phyloP scores from a whole-genome alignment of 306 rosid genomes.

The barrel medic (Medicago truncatula) region DNA sequence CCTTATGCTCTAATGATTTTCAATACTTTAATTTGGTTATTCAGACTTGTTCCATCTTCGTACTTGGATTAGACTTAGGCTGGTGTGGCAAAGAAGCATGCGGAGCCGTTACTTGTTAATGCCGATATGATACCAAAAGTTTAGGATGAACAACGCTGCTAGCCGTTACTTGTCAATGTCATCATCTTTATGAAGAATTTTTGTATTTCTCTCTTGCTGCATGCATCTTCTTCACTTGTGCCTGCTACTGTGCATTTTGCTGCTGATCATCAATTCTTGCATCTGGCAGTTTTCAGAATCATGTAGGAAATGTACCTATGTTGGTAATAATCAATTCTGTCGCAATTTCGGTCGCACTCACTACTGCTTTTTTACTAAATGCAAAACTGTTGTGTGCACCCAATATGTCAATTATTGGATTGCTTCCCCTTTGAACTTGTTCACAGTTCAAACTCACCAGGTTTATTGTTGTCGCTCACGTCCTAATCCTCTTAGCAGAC shows the following conservation, averaged over 20 bases:
- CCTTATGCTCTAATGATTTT: no score
- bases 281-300: no score
- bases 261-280: no score
- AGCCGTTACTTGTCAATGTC: no score
- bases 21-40: not conserved
- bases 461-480: not conserved
- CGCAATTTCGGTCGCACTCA: no score
- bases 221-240: no score
- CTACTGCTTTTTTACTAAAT: not conserved
- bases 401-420: not conserved
- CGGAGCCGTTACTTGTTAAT: not conserved
- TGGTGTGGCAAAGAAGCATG: constrained; percentile 15
- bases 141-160: not conserved
- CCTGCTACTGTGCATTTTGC: no score
- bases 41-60: not conserved
- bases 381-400: not conserved
- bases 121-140: not conserved
- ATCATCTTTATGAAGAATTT: no score
- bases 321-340: no score
- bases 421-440: constrained; percentile 15
- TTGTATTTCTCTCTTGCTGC: no score
- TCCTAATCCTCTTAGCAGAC: no score
- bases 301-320: no score
- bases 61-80: not conserved
- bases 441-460: not conserved